Evolutionary conservation across 164 flowering plant species (phyloP), one percentile per base, ranked within the genome.

Genomic region (Stephania cephalantha): DNA sequence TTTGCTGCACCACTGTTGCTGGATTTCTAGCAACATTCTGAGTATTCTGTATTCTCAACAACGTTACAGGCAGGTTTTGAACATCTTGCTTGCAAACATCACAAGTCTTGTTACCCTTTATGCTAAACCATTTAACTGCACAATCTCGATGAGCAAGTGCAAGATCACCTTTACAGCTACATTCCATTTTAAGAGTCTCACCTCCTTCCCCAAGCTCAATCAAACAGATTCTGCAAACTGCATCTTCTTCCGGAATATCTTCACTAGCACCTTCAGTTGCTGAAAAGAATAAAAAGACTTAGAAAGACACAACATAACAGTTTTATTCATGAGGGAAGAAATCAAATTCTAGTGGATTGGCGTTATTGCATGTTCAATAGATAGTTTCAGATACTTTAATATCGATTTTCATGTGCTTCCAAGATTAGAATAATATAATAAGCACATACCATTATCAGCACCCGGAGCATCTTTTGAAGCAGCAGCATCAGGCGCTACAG

Each of bases 141-240:
- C 95, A 92, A 20, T 87, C 92, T 75, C 85, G 76, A 79, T 92
- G 97, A 50, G 97, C 92, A 79, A 92, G 92, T 70, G 97, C 94
- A 74, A 92, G 97, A 74, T 90, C 97, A 48, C 94, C 94, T 83
- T 89, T 92, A 85, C 97, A 92, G 77, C 94, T 89, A 77, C 97
- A 92, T 75, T 90, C 92, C 90, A 92, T 74, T 85, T 89, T 90
- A 61, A 92, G 87, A 30, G 92, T 89, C 73, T 85, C 90, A 63
- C 94, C 94, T 46, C 90, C 94, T 86, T 89, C 97, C 46, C 80
- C 78, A 52, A 92, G 89, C 80, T 92, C 97, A 76, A 92, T 82
- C 20, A 87, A 84, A 84, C 97, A 92, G 70, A 92, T 92, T 81
- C 97, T 83, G 76, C 97, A 92, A 46, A 90, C 93, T 53, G 97